Conservation (phyloP, 768 basidiomycete species). For the Gymnopilus junonius region DNA sequence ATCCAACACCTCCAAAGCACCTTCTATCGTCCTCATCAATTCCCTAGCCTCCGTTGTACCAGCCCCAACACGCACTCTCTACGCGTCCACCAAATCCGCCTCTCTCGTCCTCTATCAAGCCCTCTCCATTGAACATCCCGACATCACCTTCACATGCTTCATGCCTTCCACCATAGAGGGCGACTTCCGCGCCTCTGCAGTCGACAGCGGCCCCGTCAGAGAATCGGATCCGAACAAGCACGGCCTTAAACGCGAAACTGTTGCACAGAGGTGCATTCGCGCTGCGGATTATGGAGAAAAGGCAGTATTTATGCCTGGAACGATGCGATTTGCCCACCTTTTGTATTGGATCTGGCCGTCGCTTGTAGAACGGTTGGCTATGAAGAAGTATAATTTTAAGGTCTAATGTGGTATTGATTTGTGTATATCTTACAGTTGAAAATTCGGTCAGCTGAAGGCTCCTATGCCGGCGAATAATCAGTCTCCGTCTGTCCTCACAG, state of each 20-base stretch:
- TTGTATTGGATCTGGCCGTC: constrained; percentile 69
- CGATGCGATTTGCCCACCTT: constrained; percentile 52
- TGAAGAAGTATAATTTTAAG: constrained; percentile 66
- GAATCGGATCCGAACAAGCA: constrained; percentile 58
- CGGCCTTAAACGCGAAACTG: constrained; percentile 62
- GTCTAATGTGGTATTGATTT: background rate
- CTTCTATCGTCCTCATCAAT: constrained; percentile 80
- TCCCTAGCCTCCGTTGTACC: constrained; percentile 81
- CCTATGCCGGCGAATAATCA: too few species aligned
- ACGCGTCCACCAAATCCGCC: constrained; percentile 83
- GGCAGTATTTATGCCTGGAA: constrained; percentile 59
- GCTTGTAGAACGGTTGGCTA: constrained; percentile 60
- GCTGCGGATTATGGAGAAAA: constrained; percentile 65
- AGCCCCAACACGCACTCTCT: constrained; percentile 84
- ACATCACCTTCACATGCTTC: constrained; percentile 62
- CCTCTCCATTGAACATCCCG: constrained; percentile 79
- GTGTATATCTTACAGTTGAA: background rate
- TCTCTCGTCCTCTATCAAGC: constrained; percentile 78
- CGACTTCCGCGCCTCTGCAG: constrained; percentile 78
- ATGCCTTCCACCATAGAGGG: constrained; percentile 78
- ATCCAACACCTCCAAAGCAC: constrained; percentile 60
- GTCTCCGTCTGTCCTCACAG: too few species aligned
- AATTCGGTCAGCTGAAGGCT: background rate
- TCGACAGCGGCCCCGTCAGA: constrained; percentile 54
- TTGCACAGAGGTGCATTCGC: constrained; percentile 61